A percentile compares a stretch with the other conserved stretches of the same genome.
Evolutionary conservation across 768 basidiomycete species (phyloP).

Genomic region (Wakefieldia striispora): DNA sequence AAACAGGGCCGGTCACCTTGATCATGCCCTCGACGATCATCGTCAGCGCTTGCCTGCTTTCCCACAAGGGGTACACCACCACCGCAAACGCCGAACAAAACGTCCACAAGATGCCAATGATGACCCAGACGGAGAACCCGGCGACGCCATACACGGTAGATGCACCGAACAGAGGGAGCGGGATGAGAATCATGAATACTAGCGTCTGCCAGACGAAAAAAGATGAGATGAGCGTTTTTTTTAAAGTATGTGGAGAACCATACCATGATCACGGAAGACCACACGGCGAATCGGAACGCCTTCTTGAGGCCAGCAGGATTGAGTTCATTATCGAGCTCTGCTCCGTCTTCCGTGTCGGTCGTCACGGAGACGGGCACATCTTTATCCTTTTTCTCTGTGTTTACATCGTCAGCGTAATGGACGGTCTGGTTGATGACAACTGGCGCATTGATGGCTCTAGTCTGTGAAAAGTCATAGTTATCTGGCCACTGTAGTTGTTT

Average conservation of each 20-base stretch:
- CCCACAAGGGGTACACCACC: constrained; percentile 84
- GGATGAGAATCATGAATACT: constrained; percentile 71
- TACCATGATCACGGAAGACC: constrained; percentile 68
- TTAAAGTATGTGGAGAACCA: constrained; percentile 25
- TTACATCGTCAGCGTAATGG: constrained; percentile 23
- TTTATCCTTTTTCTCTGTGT: constrained; percentile 41
- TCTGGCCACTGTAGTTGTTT: constrained; percentile 60
- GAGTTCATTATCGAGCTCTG: constrained; percentile 52
- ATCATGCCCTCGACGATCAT: constrained; percentile 60
- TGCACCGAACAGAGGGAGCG: constrained; percentile 84
- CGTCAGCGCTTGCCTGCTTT: constrained; percentile 66
- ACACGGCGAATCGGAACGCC: constrained; percentile 80
- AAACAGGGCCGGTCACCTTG: constrained; percentile 43
- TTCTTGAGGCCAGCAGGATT: constrained; percentile 63
- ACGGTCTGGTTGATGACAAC: constrained; percentile 5
- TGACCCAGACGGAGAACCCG: constrained; percentile 78
- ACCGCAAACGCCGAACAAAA: constrained; percentile 74
- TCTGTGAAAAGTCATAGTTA: constrained; percentile 76
- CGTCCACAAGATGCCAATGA: constrained; percentile 79
- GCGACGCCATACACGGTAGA: constrained; percentile 62
- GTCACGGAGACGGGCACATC: constrained; percentile 28
- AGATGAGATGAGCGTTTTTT: not conserved
- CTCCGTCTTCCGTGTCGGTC: constrained; percentile 35
- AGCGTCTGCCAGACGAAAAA: constrained; percentile 41
- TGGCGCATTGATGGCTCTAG: constrained; percentile 69